These are phyloP conservation scores for Lactarius quietus DNA, from an alignment of 768 basidiomycete species.

Conservation along the genomic window DNA sequence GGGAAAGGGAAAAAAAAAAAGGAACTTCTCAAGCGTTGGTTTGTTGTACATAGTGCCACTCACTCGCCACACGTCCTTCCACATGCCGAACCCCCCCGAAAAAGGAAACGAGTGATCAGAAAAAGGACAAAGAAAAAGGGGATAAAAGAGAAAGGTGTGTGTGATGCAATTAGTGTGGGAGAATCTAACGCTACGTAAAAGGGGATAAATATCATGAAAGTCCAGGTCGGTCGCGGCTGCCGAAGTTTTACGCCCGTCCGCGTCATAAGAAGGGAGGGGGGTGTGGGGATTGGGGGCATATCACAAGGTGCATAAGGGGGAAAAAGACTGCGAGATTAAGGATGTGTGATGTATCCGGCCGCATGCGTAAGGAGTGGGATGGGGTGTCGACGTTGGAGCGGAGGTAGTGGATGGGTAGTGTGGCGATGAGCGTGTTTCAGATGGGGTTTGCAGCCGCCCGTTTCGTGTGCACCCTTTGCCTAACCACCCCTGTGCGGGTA, in stretches of 20 bases:
- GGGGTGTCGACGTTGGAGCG: not conserved
- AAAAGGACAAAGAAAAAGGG: not conserved
- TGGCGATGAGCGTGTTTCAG: not conserved
- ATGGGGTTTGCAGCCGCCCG: not conserved
- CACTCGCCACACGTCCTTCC: not conserved
- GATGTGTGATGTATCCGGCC: conserved; percentile 12
- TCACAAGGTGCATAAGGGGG: conserved; percentile 12
- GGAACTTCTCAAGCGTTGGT: not conserved
- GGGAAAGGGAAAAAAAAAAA: not conserved
- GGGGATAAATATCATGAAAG: conserved; percentile 9
- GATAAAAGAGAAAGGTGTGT: too few relatives aligned
- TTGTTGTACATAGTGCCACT: not conserved
- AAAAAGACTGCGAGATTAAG: conserved; percentile 6
- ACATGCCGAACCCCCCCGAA: not conserved
- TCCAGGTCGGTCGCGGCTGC: not conserved
- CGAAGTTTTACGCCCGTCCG: conserved; percentile 10
- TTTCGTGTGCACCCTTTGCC: not conserved
- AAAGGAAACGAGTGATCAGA: not conserved
- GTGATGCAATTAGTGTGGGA: conserved; percentile 15
- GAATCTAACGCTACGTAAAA: conserved; percentile 1
- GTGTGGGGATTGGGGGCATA: conserved; percentile 1
- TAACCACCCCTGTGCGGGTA: not conserved
- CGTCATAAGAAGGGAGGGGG: not conserved
- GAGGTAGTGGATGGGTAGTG: not conserved
- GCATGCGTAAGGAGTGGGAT: conserved; percentile 2